Base-by-base conservation (phyloP, 2,329 filamentous ascomycete species). In the Alternaria solani region DNA sequence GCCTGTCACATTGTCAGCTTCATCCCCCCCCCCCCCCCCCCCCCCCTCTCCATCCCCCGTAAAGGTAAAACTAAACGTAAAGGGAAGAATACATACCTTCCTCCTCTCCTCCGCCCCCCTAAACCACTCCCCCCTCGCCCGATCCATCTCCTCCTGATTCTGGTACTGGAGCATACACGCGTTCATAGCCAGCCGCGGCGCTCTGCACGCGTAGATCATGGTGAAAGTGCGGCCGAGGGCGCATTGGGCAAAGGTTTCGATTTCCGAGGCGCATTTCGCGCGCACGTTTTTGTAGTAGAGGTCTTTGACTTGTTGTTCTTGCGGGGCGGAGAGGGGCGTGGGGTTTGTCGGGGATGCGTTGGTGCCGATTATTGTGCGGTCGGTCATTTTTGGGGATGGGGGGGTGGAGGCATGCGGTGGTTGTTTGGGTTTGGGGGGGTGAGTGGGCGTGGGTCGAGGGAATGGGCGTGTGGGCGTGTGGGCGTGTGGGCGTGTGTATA, bases 111-210 rank as follows among this genome's bases (percentile, higher is more conserved):
- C 84, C 52, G 92, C 86, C 65, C 87, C 85, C 52, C 88, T 87
- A 78, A 98, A 98, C 95, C 95, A 99, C 77, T 98, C 93, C 79
- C 93, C 91, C 53, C 95, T 85, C 65, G 95, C 95, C 25, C 88
- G 89, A 81, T 99, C 95, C 79, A 96, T 87, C 77, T 96, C 92
- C 55, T 86, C 88, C 65, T 89, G 91, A 65, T 92, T 96, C 56
- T 94, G 94, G 81, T 96, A 91, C 57, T 85, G 80, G 69, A 94
- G 85, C 93, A 99, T 97, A 83, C 95, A 99, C 63, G 83, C 85
- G 81, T 99, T 99, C 95, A 99, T 99, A 36, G 86, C 84, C 64
- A 90, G 88, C 72, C 93, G 91, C 74, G 94, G 86, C 49, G 85
- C 81, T 55, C 93, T 90, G 83, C 95, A 99, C 54, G 89, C 87